Evolutionary conservation across 805 yeast species (phyloP), one percentile per base, ranked within the genome.

Genomic region (Maudiozyma barnettii): DNA sequence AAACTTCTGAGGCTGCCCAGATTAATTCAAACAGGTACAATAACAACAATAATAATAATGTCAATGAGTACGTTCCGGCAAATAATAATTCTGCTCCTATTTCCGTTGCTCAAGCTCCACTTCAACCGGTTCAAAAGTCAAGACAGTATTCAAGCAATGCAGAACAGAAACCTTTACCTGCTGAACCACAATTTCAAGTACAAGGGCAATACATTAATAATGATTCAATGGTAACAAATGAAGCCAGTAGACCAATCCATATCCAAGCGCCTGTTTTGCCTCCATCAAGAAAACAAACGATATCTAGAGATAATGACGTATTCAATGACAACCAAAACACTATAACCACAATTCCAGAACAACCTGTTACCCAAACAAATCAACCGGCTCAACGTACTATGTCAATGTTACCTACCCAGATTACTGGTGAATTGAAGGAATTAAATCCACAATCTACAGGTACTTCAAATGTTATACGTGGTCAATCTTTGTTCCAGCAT

Each of bases 241-340:
- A 41, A 5, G 52, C 46, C 21, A 43, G 37, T 22, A 52, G 49
- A 20, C 60, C 53, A 31, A 53, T 60, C 6, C 64, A 59, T 43
- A 64, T 64, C 36, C 67, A 67, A 38, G 73, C 77, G 3, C 82
- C 82, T 5, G 73, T 75, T 4, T 77, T 79, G 35, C 83, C 82
- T 18, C 82, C 81, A 36, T 68, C 81, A 1, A 72, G 82, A 60
- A 78, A 76, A 50, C 51, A 47, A 29, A 45, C 54, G 3, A 31
- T 48, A 16, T 48, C 52, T 5, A 40, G 45, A 16, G 30, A 44
- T 20, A 20, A 44, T 33, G 19, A n/a, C 14, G 13, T 9, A 14
- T 12, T 19, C 5, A 31, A 37, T 29, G 7, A 30, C n/a, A 23
- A 5, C 23, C 21, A 18, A 16, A 38, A 41, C 37, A 22, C n/a